Evolutionary conservation across 2,329 filamentous ascomycete species (phyloP).

Genomic region (Pezicula carpinea): DNA sequence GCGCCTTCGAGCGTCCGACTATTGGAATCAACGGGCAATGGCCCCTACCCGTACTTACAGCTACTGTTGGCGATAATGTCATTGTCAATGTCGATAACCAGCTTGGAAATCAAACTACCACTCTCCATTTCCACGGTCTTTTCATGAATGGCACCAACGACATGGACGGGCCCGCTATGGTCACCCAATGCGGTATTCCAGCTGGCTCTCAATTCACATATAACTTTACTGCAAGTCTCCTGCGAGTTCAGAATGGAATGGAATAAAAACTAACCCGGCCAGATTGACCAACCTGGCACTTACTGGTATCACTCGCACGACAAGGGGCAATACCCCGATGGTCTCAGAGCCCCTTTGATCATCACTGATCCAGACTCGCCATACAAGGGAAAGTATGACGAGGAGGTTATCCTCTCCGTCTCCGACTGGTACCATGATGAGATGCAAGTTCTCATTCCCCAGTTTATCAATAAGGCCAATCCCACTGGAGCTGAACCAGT

Average conservation of each 20-base stretch:
- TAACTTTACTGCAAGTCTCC: constrained; percentile 53
- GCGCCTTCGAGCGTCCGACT: constrained; percentile 54
- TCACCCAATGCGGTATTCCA: constrained; percentile 61
- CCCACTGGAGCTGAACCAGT: constrained; percentile 50
- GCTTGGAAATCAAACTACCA: constrained; percentile 52
- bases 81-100: constrained; percentile 33
- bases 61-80: constrained; percentile 54
- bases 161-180: constrained; percentile 63
- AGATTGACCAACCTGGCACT: constrained; percentile 61
- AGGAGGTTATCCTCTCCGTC: constrained; percentile 50
- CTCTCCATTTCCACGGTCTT: constrained; percentile 66
- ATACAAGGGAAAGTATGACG: constrained; percentile 43
- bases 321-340: constrained; percentile 53
- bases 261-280: constrained; percentile 1
- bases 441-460: constrained; percentile 41
- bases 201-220: constrained; percentile 61
- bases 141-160: constrained; percentile 59
- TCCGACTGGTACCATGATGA: constrained; percentile 59
- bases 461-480: constrained; percentile 43
- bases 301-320: constrained; percentile 71
- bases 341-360: constrained; percentile 50
- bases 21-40: constrained; percentile 76
- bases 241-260: not conserved
- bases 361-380: constrained; percentile 47
- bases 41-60: constrained; percentile 65